These are phyloP conservation scores for Punctularia strigosozonata DNA, from an alignment of 768 basidiomycete species.

Conservation along the genomic window DNA sequence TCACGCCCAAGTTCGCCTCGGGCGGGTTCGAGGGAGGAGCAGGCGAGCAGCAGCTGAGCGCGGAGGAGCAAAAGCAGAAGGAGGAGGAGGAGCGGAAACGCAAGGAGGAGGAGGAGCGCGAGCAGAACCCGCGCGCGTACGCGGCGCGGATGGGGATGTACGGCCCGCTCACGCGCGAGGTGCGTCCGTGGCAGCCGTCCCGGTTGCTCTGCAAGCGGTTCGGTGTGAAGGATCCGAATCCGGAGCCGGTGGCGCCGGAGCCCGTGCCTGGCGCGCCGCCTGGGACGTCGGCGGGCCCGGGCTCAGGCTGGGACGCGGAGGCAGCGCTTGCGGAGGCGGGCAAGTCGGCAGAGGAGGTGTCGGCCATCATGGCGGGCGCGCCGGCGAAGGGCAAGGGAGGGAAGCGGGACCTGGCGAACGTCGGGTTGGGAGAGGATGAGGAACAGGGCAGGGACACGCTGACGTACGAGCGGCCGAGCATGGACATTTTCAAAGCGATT, in stretches of 20 bases:
- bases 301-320: background rate
- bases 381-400: slow-evolving; percentile 4
- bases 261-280: background rate
- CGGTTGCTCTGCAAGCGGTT: slow-evolving; percentile 87
- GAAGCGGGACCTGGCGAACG: slow-evolving; percentile 55
- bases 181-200: slow-evolving; percentile 69
- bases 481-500: slow-evolving; percentile 96
- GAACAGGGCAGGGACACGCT: slow-evolving; percentile 79
- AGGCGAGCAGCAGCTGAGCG: slow-evolving; percentile 2
- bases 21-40: too few relatives aligned
- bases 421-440: slow-evolving; percentile 90
- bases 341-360: background rate
- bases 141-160: slow-evolving; percentile 87
- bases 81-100: slow-evolving; percentile 30
- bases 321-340: background rate
- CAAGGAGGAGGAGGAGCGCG: slow-evolving; percentile 32
- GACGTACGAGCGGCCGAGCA: slow-evolving; percentile 77
- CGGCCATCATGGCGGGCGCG: background rate
- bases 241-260: slow-evolving; percentile 19
- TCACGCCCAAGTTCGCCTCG: slow-evolving; percentile 30
- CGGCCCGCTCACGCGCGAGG: slow-evolving; percentile 74
- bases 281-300: background rate
- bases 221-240: slow-evolving; percentile 80
- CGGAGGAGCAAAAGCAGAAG: slow-evolving; percentile 15
- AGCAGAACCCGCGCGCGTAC: slow-evolving; percentile 64